A percentile compares a stretch with the other conserved stretches of the same genome.
These are phyloP conservation scores for Hymenotorrendiella dingleyae DNA, from an alignment of 2,329 filamentous ascomycete species.

Conservation along the genomic window DNA sequence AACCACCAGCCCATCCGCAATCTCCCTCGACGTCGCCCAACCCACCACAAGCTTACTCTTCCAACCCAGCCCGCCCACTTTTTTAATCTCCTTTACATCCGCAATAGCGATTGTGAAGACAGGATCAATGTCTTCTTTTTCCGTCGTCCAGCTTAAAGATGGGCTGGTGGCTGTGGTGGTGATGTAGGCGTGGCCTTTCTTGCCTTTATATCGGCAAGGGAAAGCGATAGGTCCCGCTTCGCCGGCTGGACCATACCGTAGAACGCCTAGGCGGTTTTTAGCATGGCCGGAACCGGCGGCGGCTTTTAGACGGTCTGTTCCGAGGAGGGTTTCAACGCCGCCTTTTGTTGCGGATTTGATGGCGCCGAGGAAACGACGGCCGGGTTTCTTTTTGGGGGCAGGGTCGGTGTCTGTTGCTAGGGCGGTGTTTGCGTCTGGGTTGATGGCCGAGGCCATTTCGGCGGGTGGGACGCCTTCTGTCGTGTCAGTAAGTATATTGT, in stretches of 20 bases:
- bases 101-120: conserved; percentile 63
- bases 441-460: conserved; percentile 29
- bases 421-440: conserved; percentile 35
- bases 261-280: conserved; percentile 64
- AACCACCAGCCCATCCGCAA: conserved; percentile 61
- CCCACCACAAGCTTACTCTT: conserved; percentile 78
- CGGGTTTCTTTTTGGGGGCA: conserved; percentile 24
- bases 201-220: conserved; percentile 62
- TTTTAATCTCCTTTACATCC: conserved; percentile 55
- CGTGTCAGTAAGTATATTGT: conserved; percentile 10
- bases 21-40: conserved; percentile 67
- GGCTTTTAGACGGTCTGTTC: conserved; percentile 58
- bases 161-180: conserved; percentile 52
- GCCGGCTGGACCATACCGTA: conserved; percentile 42
- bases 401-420: conserved; percentile 14
- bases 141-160: conserved; percentile 45
- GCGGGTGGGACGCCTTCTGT: conserved; percentile 23
- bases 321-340: conserved; percentile 65
- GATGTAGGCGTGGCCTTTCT: conserved; percentile 68
- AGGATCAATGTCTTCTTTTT: conserved; percentile 43
- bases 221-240: conserved; percentile 70
- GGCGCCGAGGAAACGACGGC: conserved; percentile 43
- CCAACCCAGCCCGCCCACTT: conserved; percentile 77
- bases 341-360: conserved; percentile 65
- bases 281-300: conserved; percentile 54